Evolutionary conservation across 2,329 filamentous ascomycete genomes (phyloP).

Genomic region (Colletotrichum sp.): DNA sequence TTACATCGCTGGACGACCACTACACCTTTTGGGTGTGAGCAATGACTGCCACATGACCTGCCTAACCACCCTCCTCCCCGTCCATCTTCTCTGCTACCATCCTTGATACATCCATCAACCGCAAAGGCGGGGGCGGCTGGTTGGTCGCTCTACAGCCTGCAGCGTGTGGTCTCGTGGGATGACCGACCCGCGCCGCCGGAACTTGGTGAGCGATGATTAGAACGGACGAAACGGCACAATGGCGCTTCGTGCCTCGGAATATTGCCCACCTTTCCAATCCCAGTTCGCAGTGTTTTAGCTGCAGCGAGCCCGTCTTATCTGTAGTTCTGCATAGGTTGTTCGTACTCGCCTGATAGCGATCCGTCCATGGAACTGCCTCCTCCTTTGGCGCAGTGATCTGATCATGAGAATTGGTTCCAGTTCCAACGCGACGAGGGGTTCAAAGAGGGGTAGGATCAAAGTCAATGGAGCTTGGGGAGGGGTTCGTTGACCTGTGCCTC

Average conservation of each 20-base stretch:
- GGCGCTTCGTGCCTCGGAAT: neutral
- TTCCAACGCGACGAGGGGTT: neutral
- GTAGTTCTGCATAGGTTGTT: neutral
- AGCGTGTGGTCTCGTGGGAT: neutral
- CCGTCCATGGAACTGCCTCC: neutral
- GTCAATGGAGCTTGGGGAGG: neutral
- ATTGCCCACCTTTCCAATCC: neutral
- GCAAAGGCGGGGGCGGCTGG: neutral
- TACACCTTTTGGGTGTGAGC: slow-evolving; percentile 1
- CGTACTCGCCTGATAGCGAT: neutral
- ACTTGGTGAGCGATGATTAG: neutral
- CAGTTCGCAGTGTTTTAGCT: neutral
- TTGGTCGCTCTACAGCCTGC: neutral
- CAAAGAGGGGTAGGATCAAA: neutral
- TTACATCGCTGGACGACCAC: neutral
- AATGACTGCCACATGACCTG: slow-evolving; percentile 7
- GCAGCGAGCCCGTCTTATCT: neutral
- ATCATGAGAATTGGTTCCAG: neutral
- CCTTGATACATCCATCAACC: neutral
- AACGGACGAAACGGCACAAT: neutral
- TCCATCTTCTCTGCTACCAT: neutral
- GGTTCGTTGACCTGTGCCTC: neutral
- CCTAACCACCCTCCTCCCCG: neutral
- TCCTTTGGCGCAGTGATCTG: neutral
- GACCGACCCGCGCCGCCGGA: neutral